Evolutionary conservation across 2,329 filamentous ascomycete species (phyloP).

Genomic region (Coniochaeta ligniaria): DNA sequence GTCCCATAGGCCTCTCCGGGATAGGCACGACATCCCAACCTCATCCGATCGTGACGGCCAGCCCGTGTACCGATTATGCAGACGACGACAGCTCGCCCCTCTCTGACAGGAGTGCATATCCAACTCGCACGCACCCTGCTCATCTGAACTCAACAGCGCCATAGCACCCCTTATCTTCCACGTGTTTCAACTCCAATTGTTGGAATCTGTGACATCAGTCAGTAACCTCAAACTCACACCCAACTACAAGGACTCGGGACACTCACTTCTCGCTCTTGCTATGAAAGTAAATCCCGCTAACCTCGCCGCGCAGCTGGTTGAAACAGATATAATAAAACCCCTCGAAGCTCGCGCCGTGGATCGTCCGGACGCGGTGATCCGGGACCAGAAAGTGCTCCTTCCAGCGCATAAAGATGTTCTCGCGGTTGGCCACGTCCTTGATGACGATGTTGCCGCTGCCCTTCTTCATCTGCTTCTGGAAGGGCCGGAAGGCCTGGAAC

Average conservation of each 20-base stretch:
- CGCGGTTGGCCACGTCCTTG: conserved; percentile 68
- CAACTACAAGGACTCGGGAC: background rate
- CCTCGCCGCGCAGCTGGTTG: conserved; percentile 79
- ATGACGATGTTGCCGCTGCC: conserved; percentile 42
- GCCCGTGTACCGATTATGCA: conserved; percentile 9
- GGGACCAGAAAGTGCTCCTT: conserved; percentile 97
- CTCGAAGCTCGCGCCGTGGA: conserved; percentile 92
- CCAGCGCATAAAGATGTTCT: conserved; percentile 98
- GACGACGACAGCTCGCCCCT: background rate
- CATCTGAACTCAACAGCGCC: conserved; percentile 83
- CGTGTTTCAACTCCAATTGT: conserved; percentile 83
- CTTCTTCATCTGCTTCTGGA: conserved; percentile 51
- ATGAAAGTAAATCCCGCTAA: conserved; percentile 96
- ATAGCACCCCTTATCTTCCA: conserved; percentile 77
- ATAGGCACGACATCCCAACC: background rate
- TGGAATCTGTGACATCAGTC: conserved; percentile 59
- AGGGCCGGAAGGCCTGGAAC: conserved; percentile 78
- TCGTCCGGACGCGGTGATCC: conserved; percentile 84
- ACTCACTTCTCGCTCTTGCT: conserved; percentile 94
- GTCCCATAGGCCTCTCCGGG: background rate
- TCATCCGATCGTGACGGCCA: conserved; percentile 8
- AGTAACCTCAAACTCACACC: conserved; percentile 4
- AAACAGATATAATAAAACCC: conserved; percentile 99
- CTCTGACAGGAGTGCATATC: background rate
- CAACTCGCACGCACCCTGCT: conserved; percentile 17